Base-by-base conservation (phyloP, 306 rosid species). In the Quercus dentata region DNA sequence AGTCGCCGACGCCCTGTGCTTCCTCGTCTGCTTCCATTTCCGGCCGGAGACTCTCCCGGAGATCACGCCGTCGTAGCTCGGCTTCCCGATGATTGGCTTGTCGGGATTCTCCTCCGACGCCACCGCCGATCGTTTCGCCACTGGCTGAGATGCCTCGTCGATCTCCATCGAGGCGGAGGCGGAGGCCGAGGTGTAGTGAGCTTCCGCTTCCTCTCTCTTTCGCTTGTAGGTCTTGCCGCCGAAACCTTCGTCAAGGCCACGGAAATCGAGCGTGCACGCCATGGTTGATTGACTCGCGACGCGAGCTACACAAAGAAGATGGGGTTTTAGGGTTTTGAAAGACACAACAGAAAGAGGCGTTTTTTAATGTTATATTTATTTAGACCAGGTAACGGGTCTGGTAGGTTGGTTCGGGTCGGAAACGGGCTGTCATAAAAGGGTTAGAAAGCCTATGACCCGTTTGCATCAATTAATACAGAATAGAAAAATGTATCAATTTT, bases 221-320 rank as follows among this genome's bases (percentile, higher is more conserved):
- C 98, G 92, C 81, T 95, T 92, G 92, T 89, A 89, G 79, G 96
- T 95, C 54, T 91, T 91, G 85, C 99, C 98, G 80, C 98, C 98
- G 62, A 95, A 93, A 14, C 98, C 99, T 71, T 95, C 99, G 38
- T 92, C 99, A 5, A 95, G 90, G 62, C 85, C 75, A 25, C 99
- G 94, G 20, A 95, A 95, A 71, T 92, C 98, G 57, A 95, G 86
- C 0, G 94, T 91, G 90, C 96, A 92, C 5, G 97, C 99, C 99
- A 92, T 92, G 38, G 33, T 4, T 27, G 49, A 17, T 55, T 4
- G 49, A 19, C 14, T 73, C 31, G 56, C 61, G 2, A 46, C 76
- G 46, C 46, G 46, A 27, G 61, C 55, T 5, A 17, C 27, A 13
- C 65, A 4, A n/a, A 1, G 14, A n/a, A 5, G 23, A 0, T 20